Evolutionary conservation across 2,329 filamentous ascomycete genomes (phyloP).

Genomic region (Trichoderma arundinaceum): DNA sequence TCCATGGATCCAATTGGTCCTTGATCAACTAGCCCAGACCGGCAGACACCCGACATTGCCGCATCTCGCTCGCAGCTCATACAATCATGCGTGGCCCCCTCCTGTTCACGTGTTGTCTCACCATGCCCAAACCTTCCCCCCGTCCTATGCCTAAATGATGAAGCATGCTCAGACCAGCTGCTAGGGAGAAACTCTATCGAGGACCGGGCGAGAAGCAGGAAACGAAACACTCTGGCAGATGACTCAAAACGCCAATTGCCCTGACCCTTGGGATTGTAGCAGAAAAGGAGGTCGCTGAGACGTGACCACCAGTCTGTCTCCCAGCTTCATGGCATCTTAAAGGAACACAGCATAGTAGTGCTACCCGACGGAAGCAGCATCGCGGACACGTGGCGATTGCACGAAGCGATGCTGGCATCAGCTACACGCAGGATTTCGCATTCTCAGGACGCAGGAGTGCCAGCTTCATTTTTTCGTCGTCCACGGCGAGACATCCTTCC

Average conservation of each 20-base stretch:
- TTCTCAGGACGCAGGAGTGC: too few relatives aligned
- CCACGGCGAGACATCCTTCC: too few relatives aligned
- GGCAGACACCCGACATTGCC: slow-evolving; percentile 15
- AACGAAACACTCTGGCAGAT: neutral
- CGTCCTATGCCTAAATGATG: neutral
- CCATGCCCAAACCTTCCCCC: neutral
- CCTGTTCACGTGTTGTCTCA: slow-evolving; percentile 29
- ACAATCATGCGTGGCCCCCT: slow-evolving; percentile 3
- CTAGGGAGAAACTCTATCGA: neutral
- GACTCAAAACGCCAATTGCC: too few relatives aligned
- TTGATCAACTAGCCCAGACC: neutral
- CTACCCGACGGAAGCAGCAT: neutral
- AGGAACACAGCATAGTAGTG: neutral
- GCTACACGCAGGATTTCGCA: neutral
- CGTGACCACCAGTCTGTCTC: neutral
- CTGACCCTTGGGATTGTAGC: too few relatives aligned
- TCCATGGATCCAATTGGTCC: neutral
- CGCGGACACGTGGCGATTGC: neutral
- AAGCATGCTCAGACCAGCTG: neutral
- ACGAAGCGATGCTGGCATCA: slow-evolving; percentile 5
- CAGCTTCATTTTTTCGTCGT: too few relatives aligned
- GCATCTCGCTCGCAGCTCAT: slow-evolving; percentile 18
- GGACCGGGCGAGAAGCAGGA: neutral
- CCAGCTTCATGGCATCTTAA: too few relatives aligned
- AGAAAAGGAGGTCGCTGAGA: neutral